Percentiles rank a stretch among this genome's conserved stretches.
Conservation (phyloP, 2,329 filamentous ascomycete genomes). For the Balansia obtecta region DNA sequence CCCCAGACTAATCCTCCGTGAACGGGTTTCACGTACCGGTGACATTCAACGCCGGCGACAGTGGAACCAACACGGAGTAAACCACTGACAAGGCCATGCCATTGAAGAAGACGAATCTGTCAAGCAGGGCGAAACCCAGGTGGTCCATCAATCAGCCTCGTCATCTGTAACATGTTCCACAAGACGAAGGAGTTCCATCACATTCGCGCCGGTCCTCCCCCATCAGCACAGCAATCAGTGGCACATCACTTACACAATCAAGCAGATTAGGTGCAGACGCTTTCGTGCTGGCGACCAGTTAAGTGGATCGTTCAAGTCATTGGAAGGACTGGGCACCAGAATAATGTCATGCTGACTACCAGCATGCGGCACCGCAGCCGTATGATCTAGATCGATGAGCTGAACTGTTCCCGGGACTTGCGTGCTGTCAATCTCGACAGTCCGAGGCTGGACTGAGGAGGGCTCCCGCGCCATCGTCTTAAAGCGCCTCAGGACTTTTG, state of each 20-base stretch:
- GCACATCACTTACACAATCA: constrained; percentile 15
- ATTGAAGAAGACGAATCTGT: constrained; percentile 25
- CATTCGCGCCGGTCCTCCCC: neutral
- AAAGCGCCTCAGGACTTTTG: neutral
- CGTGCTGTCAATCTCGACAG: constrained; percentile 6
- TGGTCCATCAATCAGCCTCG: neutral
- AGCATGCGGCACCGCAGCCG: constrained; percentile 19
- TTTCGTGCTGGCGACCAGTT: constrained; percentile 29
- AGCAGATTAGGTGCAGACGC: constrained; percentile 14
- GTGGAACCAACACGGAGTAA: constrained; percentile 26
- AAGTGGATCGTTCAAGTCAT: constrained; percentile 39
- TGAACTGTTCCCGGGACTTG: constrained; percentile 27
- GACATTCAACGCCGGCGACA: constrained; percentile 19
- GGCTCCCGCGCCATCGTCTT: neutral
- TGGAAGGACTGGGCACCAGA: constrained; percentile 35
- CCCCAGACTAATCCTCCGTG: neutral
- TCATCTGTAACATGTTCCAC: neutral
- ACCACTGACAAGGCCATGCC: constrained; percentile 28
- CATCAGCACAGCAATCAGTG: neutral
- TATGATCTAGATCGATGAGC: constrained; percentile 26
- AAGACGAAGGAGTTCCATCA: neutral
- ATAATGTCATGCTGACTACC: constrained; percentile 29
- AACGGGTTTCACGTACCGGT: constrained; percentile 8
- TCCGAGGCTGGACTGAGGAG: neutral
- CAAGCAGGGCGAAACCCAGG: neutral